These are phyloP conservation scores for Lolium rigidum DNA, from an alignment of 176 grass and related monocot genomes.

Conservation along the genomic window DNA sequence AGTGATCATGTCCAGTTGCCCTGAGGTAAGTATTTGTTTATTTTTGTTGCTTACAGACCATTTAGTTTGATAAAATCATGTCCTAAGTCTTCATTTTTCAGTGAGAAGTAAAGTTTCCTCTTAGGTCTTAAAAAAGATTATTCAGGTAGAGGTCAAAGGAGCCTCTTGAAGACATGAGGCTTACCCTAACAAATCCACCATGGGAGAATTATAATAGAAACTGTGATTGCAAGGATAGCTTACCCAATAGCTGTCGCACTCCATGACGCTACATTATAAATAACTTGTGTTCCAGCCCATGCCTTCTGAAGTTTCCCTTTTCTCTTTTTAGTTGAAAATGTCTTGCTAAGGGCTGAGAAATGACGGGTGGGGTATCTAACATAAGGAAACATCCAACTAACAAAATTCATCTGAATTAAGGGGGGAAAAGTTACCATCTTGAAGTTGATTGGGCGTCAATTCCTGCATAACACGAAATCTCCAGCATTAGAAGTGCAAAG, in stretches of 20 bases:
- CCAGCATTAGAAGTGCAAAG: conserved; percentile 17
- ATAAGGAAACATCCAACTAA: not conserved
- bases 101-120: not conserved
- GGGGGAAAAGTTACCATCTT: conserved; percentile 58
- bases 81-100: not conserved
- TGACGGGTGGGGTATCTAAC: not conserved
- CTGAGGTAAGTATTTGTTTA: not conserved
- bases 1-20: not conserved
- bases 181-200: not conserved
- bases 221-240: not conserved
- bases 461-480: conserved; percentile 69
- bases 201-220: not conserved
- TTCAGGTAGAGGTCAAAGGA: not conserved
- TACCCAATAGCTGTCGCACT: conserved; percentile 93
- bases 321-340: conserved; percentile 83
- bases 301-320: conserved; percentile 84
- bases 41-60: not conserved
- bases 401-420: conserved; percentile 28
- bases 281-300: conserved; percentile 91
- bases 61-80: conserved; percentile 4
- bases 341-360: conserved; percentile 81
- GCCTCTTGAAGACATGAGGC: not conserved
- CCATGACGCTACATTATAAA: conserved; percentile 96
- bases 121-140: not conserved
- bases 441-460: conserved; percentile 90